These are phyloP conservation scores for Phytophthora capsici DNA, from an alignment of 352 stramenopile species.

Conservation along the genomic window DNA sequence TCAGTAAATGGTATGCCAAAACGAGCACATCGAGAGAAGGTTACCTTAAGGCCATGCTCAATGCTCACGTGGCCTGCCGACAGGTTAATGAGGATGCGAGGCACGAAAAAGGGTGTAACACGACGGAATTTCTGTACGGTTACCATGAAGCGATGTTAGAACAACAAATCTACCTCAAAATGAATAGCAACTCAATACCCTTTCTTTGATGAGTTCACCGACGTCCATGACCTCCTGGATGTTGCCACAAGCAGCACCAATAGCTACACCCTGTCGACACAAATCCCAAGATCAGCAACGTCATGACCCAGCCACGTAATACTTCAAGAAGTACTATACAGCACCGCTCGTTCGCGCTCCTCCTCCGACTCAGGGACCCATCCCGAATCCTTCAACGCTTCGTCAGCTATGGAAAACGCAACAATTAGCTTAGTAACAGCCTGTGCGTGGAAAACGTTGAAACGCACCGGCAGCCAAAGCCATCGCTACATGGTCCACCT, in stretches of 20 bases:
- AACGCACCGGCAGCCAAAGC: conserved; percentile 68
- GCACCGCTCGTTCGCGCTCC: conserved; percentile 59
- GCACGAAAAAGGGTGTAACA: conserved; percentile 93
- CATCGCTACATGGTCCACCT: conserved; percentile 83
- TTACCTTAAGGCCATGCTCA: conserved; percentile 81
- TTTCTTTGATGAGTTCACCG: conserved; percentile 52
- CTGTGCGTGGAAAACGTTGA: background rate
- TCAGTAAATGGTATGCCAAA: background rate
- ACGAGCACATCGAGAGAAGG: background rate
- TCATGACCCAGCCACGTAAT: background rate
- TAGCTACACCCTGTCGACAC: conserved; percentile 71
- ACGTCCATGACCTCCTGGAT: conserved; percentile 82
- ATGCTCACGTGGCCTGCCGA: conserved; percentile 91
- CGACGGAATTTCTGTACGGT: conserved; percentile 79
- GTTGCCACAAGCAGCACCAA: conserved; percentile 82
- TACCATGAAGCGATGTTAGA: background rate
- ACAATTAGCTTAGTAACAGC: background rate
- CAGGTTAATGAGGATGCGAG: conserved; percentile 92
- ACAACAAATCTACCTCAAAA: background rate
- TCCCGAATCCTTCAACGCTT: conserved; percentile 72
- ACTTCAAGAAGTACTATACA: too few relatives aligned
- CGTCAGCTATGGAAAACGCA: conserved; percentile 46
- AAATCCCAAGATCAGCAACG: background rate
- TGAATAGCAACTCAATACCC: conserved; percentile 37
- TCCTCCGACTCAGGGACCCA: conserved; percentile 58